Base-by-base conservation (phyloP, 129 eudicot genomes). In the Flaveria sonorensis region DNA sequence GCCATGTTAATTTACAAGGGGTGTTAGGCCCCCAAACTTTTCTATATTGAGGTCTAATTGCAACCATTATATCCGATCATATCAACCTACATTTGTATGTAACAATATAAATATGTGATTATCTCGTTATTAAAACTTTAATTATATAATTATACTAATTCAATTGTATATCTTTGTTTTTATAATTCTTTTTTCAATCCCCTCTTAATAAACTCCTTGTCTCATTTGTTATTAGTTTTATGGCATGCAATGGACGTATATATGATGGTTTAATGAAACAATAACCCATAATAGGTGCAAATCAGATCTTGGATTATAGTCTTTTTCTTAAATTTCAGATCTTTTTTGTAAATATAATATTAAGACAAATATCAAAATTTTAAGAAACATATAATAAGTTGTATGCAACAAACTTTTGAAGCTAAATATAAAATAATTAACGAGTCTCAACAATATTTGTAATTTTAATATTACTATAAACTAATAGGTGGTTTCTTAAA, bases 1-100 rank as follows among this genome's bases (percentile, higher is more conserved):
- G 32, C 73, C 73, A 65, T 76, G 72, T 50, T 18, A 51, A 64
- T 76, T 65, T 73, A 76, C 64, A 76, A 65, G 51, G 9, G 51
- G 21, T 50, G 32, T 76, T 76, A 50, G 80, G 80, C 64, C 80
- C 80, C 80, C 73, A 50, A 76, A 76, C 80, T 67, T 76, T 76
- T 63, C 30, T 7, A 65, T 64, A 28, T 30, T 76, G 65, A 50
- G 42, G 30, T 50, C 72, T 50, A 13, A 50, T 66, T 76, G 24
- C 66, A 65, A 64, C 73, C 73, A 48, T 51, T 76, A 67, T 32
- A 65, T 67, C 73, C 53, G 36, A 64, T 50, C 65, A 67, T 19
- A 76, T 67, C 73, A 67, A 65, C 52, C 21, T 20, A 39, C 13
- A 26, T 62, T 62, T 57, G 28, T 57, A 57, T 57, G 64, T 20